Base-by-base conservation (phyloP, 139 green algal genomes). In the Chlorella ohadii region DNA sequence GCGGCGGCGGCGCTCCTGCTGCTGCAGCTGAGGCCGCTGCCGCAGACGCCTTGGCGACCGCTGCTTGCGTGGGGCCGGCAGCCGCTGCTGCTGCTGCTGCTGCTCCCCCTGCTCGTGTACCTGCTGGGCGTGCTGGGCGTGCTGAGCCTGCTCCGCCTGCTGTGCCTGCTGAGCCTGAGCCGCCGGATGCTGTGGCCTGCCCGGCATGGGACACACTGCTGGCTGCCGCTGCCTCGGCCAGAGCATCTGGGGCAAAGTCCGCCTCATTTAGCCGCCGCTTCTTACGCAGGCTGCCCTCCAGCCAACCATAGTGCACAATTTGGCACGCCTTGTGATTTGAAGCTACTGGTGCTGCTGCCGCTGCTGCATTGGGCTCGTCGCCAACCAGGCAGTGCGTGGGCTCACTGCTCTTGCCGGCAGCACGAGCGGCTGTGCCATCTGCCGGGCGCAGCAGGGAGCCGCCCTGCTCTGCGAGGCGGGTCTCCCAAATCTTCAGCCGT, bases 221-320 rank as follows among this genome's bases (percentile, higher is more conserved):
- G 44, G 28, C 15, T 36, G 59, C 77, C 36, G 77, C 77, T 23
- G 77, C 77, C 28, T n/a, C 74, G 7, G 74, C 74, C 33, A 81
- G 36, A 3, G 47, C 65, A 20, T 51, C 41, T 25, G 78, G 78
- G 22, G 47, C 34, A 33, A 57, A 84, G 44, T 84, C 78, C 19
- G n/a, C 78, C 31, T 84, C 78, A 0, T 2, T 41, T 20, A 68
- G 44, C 41, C 78, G 78, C 31, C 44, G 65, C n/a, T 34, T 19
- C 64, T 67, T 70, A 0, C 22, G 31, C 64, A 84, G 11, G 64
- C 64, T 56, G 11, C 61, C 15, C 11, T 64, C 47, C 9, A 84
- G 78, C 78, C 78, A 84, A 31, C 25, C 68, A 31, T 70, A 84
- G 78, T 84, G 78, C 64, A 84, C 78, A 12, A 64, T 12, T 3